phyloP scores from a whole-genome alignment of 305 asterid species.

The Solanum chacoense region DNA sequence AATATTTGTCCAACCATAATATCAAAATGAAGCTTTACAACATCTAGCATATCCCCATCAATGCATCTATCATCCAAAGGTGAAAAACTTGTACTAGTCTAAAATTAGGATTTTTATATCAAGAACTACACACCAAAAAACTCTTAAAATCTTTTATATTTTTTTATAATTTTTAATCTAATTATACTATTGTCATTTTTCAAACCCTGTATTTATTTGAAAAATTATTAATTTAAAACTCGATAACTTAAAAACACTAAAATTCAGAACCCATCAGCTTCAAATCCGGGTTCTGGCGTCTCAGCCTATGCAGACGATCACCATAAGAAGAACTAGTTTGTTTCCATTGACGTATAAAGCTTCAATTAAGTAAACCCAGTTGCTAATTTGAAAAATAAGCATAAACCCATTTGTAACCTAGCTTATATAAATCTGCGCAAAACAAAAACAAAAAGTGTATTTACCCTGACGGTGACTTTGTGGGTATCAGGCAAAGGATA shows the following conservation, averaged over 20 bases:
- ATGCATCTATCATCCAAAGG: background rate
- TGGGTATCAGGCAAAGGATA: constrained; percentile 81
- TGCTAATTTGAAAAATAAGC: background rate
- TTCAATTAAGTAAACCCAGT: background rate
- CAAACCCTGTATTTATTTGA: background rate
- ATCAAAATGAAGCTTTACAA: background rate
- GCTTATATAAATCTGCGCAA: background rate
- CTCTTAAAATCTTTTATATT: too few species aligned
- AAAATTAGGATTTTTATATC: background rate
- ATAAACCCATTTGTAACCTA: background rate
- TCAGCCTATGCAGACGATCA: background rate
- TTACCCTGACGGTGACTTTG: constrained; percentile 74
- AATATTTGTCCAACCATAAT: background rate
- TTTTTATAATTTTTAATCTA: background rate
- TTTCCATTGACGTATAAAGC: background rate
- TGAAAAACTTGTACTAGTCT: background rate
- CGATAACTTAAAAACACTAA: background rate
- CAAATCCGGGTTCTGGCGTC: background rate
- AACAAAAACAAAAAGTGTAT: background rate
- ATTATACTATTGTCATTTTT: background rate
- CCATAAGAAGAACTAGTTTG: background rate
- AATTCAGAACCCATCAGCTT: background rate
- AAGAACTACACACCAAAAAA: background rate
- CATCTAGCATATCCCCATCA: background rate
- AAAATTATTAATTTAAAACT: too few species aligned